These are phyloP conservation scores for Lumnitzera racemosa DNA, from an alignment of 345 rosid genomes.

Conservation along the genomic window DNA sequence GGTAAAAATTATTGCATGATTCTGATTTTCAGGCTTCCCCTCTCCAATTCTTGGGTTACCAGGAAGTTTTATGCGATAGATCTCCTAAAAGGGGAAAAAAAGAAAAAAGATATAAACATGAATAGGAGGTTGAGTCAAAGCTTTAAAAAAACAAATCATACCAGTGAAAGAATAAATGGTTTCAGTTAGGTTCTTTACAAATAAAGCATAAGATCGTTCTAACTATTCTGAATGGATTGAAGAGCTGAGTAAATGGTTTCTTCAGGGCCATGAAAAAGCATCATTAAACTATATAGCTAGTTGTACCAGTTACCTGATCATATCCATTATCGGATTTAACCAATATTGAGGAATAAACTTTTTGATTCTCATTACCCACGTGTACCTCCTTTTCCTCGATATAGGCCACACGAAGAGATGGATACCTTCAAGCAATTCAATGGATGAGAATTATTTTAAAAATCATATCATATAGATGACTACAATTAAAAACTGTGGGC, in stretches of 20 bases:
- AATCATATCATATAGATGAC: not conserved
- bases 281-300: not conserved
- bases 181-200: not conserved
- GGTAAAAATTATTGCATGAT: conserved; percentile 83
- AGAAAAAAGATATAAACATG: conserved; percentile 1
- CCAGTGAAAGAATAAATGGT: not conserved
- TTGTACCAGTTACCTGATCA: conserved; percentile 51
- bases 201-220: not conserved
- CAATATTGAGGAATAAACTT: conserved; percentile 76
- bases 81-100: conserved; percentile 32
- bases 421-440: conserved; percentile 43
- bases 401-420: conserved; percentile 90
- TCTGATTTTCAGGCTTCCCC: conserved; percentile 98
- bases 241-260: not conserved
- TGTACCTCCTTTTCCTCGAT: conserved; percentile 91
- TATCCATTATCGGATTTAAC: conserved; percentile 69
- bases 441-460: not conserved
- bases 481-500: too few relatives aligned
- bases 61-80: conserved; percentile 90
- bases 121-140: not conserved
- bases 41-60: conserved; percentile 92
- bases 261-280: not conserved
- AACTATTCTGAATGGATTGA: not conserved
- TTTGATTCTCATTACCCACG: conserved; percentile 24
- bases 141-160: not conserved